These are phyloP conservation scores for Kondoa malvinella DNA, from an alignment of 768 basidiomycete species.

Conservation along the genomic window DNA sequence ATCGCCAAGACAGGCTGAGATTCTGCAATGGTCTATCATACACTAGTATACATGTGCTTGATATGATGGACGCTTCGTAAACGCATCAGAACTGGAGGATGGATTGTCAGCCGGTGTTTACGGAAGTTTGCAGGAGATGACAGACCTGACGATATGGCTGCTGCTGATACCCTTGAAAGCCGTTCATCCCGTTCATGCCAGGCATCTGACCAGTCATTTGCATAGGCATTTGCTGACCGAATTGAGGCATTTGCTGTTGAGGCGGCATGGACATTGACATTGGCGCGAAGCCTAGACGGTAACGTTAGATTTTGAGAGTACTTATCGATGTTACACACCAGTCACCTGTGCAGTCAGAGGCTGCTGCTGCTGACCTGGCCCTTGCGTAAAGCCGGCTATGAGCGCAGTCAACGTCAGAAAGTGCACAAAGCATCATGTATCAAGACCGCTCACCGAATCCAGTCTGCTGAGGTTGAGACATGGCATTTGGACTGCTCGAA, in stretches of 20 bases:
- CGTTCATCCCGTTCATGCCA: background rate
- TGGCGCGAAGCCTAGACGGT: constrained; percentile 11
- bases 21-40: no score
- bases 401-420: background rate
- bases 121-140: no score
- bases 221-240: constrained; percentile 9
- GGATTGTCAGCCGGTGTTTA: no score
- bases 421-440: background rate
- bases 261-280: constrained; percentile 8
- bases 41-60: no score
- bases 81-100: no score
- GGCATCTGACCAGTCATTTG: background rate
- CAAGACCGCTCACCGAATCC: background rate
- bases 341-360: constrained; percentile 4
- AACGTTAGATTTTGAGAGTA: constrained; percentile 4
- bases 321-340: constrained; percentile 8
- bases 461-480: constrained; percentile 13
- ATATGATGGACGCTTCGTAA: no score
- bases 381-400: background rate
- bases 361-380: background rate
- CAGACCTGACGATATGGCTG: background rate
- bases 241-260: constrained; percentile 8
- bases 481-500: constrained; percentile 9
- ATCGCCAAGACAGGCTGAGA: no score
- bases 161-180: background rate